A percentile compares a stretch with the other conserved stretches of the same genome.
Conservation (phyloP, 2,329 filamentous ascomycete genomes). For the Ilyonectria destructans region DNA sequence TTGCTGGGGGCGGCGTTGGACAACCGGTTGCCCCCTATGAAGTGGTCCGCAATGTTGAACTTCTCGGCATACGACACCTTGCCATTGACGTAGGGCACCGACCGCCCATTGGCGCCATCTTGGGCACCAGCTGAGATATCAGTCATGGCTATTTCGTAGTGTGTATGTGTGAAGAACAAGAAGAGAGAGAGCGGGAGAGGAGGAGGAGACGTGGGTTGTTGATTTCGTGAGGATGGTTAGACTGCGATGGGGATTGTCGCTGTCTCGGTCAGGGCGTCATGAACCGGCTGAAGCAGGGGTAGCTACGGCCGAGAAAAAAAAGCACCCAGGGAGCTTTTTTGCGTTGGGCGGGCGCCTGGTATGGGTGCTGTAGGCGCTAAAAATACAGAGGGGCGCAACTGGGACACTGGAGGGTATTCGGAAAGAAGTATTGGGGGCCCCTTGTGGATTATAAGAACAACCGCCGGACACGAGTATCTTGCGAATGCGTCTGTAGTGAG, state of each 20-base stretch:
- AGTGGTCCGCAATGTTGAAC: constrained; percentile 90
- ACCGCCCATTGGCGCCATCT: constrained; percentile 63
- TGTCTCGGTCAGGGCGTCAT: constrained; percentile 49
- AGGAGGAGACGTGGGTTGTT: constrained; percentile 33
- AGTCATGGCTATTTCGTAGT: constrained; percentile 61
- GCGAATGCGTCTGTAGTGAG: constrained; percentile 4
- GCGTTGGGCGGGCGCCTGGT: constrained; percentile 28
- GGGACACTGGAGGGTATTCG: constrained; percentile 23
- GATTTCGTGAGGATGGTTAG: constrained; percentile 43
- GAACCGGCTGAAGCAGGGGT: constrained; percentile 47
- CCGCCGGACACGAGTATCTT: constrained; percentile 11
- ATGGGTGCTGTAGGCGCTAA: constrained; percentile 47
- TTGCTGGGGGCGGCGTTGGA: constrained; percentile 85
- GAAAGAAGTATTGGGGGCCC: constrained; percentile 33
- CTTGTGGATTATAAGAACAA: constrained; percentile 15
- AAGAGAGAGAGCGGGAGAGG: constrained; percentile 26
- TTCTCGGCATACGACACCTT: constrained; percentile 82
- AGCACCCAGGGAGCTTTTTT: constrained; percentile 33
- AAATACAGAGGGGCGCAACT: constrained; percentile 45
- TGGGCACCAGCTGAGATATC: constrained; percentile 60
- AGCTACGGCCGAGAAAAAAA: constrained; percentile 49
- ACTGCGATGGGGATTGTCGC: constrained; percentile 34
- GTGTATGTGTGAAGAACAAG: constrained; percentile 45
- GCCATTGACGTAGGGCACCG: constrained; percentile 71
- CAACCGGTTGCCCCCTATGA: constrained; percentile 94